phyloP scores from a whole-genome alignment of 306 rosid species.

The Biancaea sappan region DNA sequence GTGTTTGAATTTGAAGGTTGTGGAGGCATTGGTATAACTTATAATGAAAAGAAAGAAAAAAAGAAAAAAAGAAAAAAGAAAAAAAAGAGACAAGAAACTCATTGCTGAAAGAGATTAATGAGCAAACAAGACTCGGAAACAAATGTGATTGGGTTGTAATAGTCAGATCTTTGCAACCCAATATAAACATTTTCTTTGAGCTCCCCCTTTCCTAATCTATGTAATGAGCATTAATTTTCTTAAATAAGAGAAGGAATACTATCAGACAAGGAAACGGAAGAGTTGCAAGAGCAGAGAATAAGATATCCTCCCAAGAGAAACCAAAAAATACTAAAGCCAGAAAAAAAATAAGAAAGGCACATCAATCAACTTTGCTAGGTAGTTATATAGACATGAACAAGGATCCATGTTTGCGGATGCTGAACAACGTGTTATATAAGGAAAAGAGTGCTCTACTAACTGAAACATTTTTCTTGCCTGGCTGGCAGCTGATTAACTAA shows the following conservation, averaged over 20 bases:
- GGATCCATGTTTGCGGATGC: background rate
- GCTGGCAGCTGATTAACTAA: background rate
- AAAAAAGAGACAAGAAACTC: background rate
- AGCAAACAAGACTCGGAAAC: background rate
- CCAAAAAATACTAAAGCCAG: background rate
- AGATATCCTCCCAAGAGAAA: background rate
- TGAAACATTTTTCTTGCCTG: conserved; percentile 17
- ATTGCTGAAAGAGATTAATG: background rate
- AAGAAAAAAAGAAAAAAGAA: too few relatives aligned
- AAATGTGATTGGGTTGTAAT: background rate
- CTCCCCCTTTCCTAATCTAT: background rate
- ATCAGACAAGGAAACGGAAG: background rate
- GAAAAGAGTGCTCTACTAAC: background rate
- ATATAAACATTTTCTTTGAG: background rate
- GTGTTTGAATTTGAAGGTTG: background rate
- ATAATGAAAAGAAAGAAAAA: background rate
- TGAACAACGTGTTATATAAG: background rate
- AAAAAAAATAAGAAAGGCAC: background rate
- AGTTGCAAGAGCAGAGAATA: background rate
- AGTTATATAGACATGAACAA: background rate
- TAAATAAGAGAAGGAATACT: background rate
- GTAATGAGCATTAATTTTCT: too few relatives aligned
- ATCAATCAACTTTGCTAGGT: background rate
- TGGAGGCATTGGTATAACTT: background rate
- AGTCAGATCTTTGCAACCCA: background rate